These are phyloP conservation scores for Entomortierella parvispora DNA, from an alignment of 192 early-diverging fungal species.

Conservation along the genomic window DNA sequence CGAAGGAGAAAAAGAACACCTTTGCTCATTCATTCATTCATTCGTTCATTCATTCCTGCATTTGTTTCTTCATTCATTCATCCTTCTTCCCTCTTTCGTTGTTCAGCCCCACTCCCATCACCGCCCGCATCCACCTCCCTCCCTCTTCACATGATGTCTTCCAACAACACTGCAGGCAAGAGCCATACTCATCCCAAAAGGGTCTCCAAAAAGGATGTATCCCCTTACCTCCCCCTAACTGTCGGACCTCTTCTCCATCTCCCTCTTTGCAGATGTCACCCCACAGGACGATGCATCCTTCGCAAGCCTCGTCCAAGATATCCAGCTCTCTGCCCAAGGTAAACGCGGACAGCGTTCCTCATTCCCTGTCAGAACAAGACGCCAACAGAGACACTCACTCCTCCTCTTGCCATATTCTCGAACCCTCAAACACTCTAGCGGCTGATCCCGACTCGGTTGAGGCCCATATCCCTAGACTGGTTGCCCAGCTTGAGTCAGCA, in stretches of 20 bases:
- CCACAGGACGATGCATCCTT: conserved; percentile 32
- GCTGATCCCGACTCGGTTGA: conserved; percentile 13
- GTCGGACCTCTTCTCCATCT: background rate
- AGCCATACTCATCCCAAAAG: background rate
- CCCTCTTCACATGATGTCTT: conserved; percentile 22
- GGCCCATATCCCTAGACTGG: conserved; percentile 8
- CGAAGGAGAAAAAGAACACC: no score
- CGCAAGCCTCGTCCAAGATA: conserved; percentile 27
- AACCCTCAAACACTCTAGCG: no score
- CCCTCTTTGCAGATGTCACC: conserved; percentile 7
- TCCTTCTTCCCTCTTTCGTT: background rate
- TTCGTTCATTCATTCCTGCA: background rate
- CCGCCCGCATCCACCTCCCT: background rate
- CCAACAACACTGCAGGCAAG: conserved; percentile 1
- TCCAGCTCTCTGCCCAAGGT: conserved; percentile 17
- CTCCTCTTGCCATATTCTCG: no score
- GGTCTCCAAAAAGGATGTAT: background rate
- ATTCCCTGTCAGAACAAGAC: background rate
- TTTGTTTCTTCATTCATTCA: background rate
- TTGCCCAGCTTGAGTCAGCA: conserved; percentile 24
- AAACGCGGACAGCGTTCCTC: background rate
- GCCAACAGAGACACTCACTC: no score
- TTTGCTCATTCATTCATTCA: background rate
- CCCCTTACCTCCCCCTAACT: background rate
- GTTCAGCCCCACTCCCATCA: background rate